These are phyloP conservation scores for Irpex lacteus DNA, from an alignment of 1,284 basidiomycete species.

Conservation along the genomic window DNA sequence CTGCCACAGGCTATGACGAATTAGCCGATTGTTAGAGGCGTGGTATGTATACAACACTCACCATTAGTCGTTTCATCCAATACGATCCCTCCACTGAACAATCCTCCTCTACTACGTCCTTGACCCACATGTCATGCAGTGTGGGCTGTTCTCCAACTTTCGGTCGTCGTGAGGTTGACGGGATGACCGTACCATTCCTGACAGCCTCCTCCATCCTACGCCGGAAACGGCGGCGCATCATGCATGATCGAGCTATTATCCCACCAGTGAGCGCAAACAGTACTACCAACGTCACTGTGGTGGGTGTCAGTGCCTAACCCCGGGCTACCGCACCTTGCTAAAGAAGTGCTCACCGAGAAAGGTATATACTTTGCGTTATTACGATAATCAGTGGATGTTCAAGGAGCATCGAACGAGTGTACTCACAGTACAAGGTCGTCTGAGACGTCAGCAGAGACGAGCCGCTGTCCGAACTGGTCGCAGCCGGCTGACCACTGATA, in stretches of 20 bases:
- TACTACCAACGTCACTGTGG: slow-evolving; percentile 13
- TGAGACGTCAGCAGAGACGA: slow-evolving; percentile 10
- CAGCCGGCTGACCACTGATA: not conserved
- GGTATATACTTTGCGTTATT: slow-evolving; percentile 11
- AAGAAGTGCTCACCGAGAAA: slow-evolving; percentile 16
- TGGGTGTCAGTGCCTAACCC: no score
- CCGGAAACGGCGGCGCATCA: slow-evolving; percentile 6
- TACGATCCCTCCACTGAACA: not conserved
- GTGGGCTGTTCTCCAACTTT: slow-evolving; percentile 6
- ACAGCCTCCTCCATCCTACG: slow-evolving; percentile 13
- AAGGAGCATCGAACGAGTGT: not conserved
- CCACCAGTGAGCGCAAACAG: slow-evolving; percentile 10
- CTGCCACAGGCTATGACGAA: slow-evolving; percentile 1
- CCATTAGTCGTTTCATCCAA: not conserved
- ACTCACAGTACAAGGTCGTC: slow-evolving; percentile 13
- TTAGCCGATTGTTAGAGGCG: no score
- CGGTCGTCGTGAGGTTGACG: not conserved
- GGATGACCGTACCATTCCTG: slow-evolving; percentile 13
- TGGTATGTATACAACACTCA: no score
- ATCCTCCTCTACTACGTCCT: not conserved
- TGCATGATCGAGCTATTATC: slow-evolving; percentile 7
- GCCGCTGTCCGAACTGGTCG: not conserved
- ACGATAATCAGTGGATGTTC: not conserved
- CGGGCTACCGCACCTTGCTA: no score
- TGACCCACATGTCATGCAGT: slow-evolving; percentile 5